Evolutionary conservation across 2,329 filamentous ascomycete genomes (phyloP).

Genomic region (Pyrenochaeta sp.): DNA sequence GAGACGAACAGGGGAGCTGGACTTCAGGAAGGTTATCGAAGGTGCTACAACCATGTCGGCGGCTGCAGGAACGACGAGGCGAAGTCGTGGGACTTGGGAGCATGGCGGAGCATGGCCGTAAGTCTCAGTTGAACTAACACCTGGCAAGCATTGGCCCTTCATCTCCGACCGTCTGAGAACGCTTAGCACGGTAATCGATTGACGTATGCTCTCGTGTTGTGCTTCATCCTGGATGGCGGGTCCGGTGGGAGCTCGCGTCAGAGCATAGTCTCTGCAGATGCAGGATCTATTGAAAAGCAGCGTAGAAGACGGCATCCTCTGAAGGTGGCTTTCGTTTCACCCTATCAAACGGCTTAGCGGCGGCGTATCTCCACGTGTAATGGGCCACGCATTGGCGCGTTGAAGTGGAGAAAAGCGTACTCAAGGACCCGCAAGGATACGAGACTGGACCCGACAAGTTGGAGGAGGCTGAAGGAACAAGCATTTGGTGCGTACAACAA

Average conservation of each 20-base stretch:
- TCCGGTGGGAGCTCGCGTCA: slow-evolving; percentile 9
- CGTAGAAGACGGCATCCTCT: not conserved
- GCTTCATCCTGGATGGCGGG: slow-evolving; percentile 1
- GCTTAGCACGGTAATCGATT: slow-evolving; percentile 11
- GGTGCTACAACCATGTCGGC: slow-evolving; percentile 19
- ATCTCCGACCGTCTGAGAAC: slow-evolving; percentile 4
- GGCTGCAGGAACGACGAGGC: slow-evolving; percentile 17
- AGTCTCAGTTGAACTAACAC: slow-evolving; percentile 5
- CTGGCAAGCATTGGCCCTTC: not conserved
- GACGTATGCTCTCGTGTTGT: slow-evolving; percentile 2
- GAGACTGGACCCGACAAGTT: not conserved
- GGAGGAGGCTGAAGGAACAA: not conserved
- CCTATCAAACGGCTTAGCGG: not conserved
- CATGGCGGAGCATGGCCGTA: slow-evolving; percentile 7
- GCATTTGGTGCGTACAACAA: slow-evolving; percentile 2
- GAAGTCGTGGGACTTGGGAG: slow-evolving; percentile 14
- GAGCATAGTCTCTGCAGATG: slow-evolving; percentile 8
- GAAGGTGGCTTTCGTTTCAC: not conserved
- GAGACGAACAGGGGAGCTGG: slow-evolving; percentile 19
- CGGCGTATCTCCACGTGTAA: not conserved
- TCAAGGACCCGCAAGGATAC: not conserved
- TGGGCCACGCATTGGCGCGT: not conserved
- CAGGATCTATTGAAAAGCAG: slow-evolving; percentile 20
- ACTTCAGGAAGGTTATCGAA: slow-evolving; percentile 5
- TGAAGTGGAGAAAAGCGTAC: not conserved